Conservation (phyloP, 169 alveolate species). For the Cryptosporidium viatorum region DNA sequence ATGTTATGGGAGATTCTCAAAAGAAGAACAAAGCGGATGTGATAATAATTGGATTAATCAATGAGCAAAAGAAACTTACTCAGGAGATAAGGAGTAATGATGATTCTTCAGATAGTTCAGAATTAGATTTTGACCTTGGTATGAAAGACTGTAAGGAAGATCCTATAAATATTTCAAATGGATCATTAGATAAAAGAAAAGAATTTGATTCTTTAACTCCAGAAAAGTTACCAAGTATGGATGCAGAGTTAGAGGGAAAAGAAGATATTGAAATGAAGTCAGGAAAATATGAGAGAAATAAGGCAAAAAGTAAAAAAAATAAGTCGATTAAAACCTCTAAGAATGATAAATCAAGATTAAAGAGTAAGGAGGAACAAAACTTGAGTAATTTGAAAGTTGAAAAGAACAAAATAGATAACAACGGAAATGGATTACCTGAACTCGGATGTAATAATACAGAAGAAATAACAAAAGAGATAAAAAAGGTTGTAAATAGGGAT, state of each 20-base stretch:
- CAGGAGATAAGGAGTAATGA: background rate
- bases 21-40: conserved; percentile 57
- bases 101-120: background rate
- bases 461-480: too few relatives aligned
- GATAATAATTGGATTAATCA: conserved; percentile 53
- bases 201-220: background rate
- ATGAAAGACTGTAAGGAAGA: background rate
- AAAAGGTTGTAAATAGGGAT: too few relatives aligned
- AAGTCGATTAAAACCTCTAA: too few relatives aligned
- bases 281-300: background rate
- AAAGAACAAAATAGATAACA: too few relatives aligned
- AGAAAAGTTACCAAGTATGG: background rate
- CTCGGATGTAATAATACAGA: background rate
- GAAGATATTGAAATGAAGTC: background rate
- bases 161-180: background rate
- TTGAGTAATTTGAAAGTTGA: background rate
- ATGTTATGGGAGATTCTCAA: background rate
- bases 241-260: background rate
- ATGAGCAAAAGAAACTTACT: conserved; percentile 51
- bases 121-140: background rate
- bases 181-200: too few relatives aligned
- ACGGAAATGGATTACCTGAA: background rate
- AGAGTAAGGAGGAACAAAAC: background rate
- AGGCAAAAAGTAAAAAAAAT: background rate
- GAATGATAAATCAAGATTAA: background rate